These are phyloP conservation scores for Candida sanyiensis DNA, from an alignment of 805 yeast genomes.

Conservation along the genomic window DNA sequence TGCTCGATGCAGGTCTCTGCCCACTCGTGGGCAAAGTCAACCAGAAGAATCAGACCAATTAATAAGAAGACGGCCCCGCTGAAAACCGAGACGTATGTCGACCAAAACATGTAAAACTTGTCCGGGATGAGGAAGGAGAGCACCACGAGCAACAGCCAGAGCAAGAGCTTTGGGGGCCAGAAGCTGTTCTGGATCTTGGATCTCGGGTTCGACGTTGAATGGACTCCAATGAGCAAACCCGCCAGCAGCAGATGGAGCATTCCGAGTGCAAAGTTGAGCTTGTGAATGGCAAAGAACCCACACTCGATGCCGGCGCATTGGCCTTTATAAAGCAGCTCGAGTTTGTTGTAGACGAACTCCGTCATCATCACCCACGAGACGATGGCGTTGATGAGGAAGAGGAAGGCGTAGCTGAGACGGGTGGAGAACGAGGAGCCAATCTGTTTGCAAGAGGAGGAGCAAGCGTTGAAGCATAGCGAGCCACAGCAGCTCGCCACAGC, in stretches of 20 bases:
- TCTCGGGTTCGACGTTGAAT: constrained; percentile 70
- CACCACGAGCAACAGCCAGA: constrained; percentile 51
- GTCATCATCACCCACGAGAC: constrained; percentile 91
- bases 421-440: constrained; percentile 71
- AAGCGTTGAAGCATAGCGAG: constrained; percentile 69
- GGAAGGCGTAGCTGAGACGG: constrained; percentile 76
- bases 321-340: constrained; percentile 63
- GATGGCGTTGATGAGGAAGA: constrained; percentile 71
- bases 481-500: constrained; percentile 74
- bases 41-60: constrained; percentile 83
- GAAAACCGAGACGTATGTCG: constrained; percentile 80
- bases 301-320: constrained; percentile 82
- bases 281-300: constrained; percentile 92
- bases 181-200: constrained; percentile 84
- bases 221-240: constrained; percentile 60
- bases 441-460: constrained; percentile 45
- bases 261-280: constrained; percentile 86
- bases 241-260: constrained; percentile 70
- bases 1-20: constrained; percentile 92
- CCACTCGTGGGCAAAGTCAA: constrained; percentile 98
- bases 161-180: constrained; percentile 74
- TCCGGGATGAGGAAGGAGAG: constrained; percentile 81
- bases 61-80: constrained; percentile 82
- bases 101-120: constrained; percentile 79
- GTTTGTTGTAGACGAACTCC: constrained; percentile 67